Conservation (phyloP, 371 early-diverging fungal species). For the Amoeboaphelidium protococcarum region DNA sequence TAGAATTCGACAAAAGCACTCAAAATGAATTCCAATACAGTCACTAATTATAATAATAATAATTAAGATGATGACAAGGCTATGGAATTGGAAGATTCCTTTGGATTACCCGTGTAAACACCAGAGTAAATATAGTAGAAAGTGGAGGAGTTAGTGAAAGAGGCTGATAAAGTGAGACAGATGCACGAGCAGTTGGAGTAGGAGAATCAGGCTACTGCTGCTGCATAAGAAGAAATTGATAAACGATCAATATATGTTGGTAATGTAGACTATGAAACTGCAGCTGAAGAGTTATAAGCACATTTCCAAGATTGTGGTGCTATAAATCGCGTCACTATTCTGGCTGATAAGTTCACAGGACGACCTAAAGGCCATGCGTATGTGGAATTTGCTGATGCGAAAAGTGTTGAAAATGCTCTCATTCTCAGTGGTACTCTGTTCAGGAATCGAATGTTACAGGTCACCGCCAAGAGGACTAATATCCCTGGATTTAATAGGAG, state of each 20-base stretch:
- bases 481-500: constrained; percentile 55
- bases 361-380: constrained; percentile 95
- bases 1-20: no score
- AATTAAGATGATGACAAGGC: no score
- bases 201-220: constrained; percentile 39
- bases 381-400: constrained; percentile 75
- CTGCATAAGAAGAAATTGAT: neutral
- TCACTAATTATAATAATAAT: no score
- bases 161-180: constrained; percentile 80
- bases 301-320: constrained; percentile 90
- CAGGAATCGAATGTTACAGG: constrained; percentile 40
- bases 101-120: no score
- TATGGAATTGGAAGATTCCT: no score
- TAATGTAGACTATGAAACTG: constrained; percentile 71
- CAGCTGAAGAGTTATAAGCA: constrained; percentile 85
- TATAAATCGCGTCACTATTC: constrained; percentile 83
- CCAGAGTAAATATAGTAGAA: constrained; percentile 66
- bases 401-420: constrained; percentile 57
- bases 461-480: constrained; percentile 79
- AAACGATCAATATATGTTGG: neutral
- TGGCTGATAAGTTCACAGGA: constrained; percentile 78
- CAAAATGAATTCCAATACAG: no score
- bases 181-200: constrained; percentile 75
- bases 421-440: constrained; percentile 64
- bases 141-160: constrained; percentile 74